Base-by-base conservation (phyloP, 345 rosid species). In the Cardamine resedifolia region DNA sequence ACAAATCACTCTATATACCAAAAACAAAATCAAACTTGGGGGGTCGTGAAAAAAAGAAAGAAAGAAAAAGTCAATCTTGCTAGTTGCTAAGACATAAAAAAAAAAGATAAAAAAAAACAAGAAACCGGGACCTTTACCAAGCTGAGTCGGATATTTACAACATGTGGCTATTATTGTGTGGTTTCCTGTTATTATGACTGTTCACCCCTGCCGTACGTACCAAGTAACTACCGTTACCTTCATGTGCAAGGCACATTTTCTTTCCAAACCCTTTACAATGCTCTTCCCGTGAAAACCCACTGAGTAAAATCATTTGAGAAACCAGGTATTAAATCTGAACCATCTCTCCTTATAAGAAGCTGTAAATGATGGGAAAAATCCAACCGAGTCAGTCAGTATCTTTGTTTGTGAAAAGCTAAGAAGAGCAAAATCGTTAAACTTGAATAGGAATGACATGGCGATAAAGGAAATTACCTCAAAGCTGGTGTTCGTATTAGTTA, bases 241-340 rank as follows among this genome's bases (percentile, higher is more conserved):
- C 57, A 10, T 1, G 1, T 27, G 71, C 75, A 70, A 64, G 75
- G 36, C 24, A 55, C 45, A 19, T 16, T 53, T 43, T 34, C 28
- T 23, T 15, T 63, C 21, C 51, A 50, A 15, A 49, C 64, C 70
- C 34, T 61, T 48, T 43, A 71, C 61, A 60, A 50, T 58, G 49
- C 1, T 58, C 67, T 71, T 51, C 63, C 80, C 16, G 31, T 31
- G 26, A 5, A 33, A 16, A 77, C 80, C 80, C 80, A 77, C n/a
- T n/a, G 48, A 49, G 58, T 43, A 50, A 77, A 77, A 3, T 18
- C 51, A 48, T 77, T 51, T 41, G 80, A 71, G 68, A n/a, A 77
- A 15, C 80, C 80, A 39, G 67, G 50, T 24, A 71, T 60, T 14
- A 63, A 30, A 31, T 44, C 61, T 7, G 70, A 10, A 69, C 15